Evolutionary conservation across 169 alveolate genomes (phyloP).

Genomic region (Cryptosporidium baileyi): DNA sequence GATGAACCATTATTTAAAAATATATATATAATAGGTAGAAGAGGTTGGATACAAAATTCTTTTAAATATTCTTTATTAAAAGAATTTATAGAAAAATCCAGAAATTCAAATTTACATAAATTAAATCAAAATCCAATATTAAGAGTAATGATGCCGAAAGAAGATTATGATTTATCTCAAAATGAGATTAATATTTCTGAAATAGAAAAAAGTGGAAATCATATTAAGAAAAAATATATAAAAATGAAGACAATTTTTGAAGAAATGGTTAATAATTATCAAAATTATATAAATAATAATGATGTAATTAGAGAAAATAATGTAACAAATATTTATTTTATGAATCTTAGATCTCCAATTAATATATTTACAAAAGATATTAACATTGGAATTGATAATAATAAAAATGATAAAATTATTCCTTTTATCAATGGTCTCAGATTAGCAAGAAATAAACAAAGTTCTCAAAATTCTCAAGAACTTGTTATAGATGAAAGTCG

Average conservation of each 20-base stretch:
- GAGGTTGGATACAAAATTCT: slow-evolving; percentile 63
- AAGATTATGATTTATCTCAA: slow-evolving; percentile 47
- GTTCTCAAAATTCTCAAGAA: background rate
- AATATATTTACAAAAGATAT: slow-evolving; percentile 32
- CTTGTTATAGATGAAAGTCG: background rate
- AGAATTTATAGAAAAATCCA: slow-evolving; percentile 19
- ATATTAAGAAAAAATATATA: background rate
- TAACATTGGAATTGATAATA: background rate
- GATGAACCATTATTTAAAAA: slow-evolving; percentile 41
- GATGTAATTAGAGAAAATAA: background rate
- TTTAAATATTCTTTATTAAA: slow-evolving; percentile 24
- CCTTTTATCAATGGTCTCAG: slow-evolving; percentile 31
- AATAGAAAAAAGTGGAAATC: background rate
- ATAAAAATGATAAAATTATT: background rate
- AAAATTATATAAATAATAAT: background rate
- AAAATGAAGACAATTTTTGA: slow-evolving; percentile 17
- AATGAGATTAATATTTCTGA: background rate
- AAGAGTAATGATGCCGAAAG: slow-evolving; percentile 61
- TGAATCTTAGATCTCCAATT: background rate
- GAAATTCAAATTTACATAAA: background rate
- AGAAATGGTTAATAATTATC: slow-evolving; percentile 58
- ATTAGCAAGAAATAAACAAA: background rate
- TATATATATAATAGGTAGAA: slow-evolving; percentile 42
- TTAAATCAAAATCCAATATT: background rate
- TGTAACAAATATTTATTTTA: slow-evolving; percentile 23